Percentiles rank a stretch among this genome's conserved stretches.
Evolutionary conservation across 192 early-diverging fungal genomes (phyloP).

Genomic region (Coemansia sp.): DNA sequence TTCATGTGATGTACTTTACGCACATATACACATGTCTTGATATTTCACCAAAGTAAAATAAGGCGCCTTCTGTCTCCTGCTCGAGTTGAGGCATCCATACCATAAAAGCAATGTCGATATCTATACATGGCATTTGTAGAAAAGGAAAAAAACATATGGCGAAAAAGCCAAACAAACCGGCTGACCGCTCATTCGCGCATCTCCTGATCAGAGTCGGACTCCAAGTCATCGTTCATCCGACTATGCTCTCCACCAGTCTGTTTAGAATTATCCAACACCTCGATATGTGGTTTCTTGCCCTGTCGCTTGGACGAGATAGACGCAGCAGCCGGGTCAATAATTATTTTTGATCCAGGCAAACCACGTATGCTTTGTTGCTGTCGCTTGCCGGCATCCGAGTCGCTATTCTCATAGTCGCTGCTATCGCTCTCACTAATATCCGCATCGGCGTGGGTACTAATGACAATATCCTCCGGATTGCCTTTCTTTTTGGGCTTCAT

Average conservation of each 20-base stretch:
- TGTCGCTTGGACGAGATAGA: background rate
- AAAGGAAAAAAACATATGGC: background rate
- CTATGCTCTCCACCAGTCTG: background rate
- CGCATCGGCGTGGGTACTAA: constrained; percentile 9
- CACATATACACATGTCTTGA: background rate
- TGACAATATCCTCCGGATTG: constrained; percentile 18
- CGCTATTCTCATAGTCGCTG: constrained; percentile 8
- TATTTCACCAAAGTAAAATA: background rate
- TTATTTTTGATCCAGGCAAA: constrained; percentile 2
- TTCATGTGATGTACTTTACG: background rate
- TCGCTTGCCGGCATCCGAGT: background rate
- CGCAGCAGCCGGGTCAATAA: constrained; percentile 13
- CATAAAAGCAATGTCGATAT: background rate
- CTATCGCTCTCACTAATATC: constrained; percentile 1
- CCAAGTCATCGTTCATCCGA: constrained; percentile 6
- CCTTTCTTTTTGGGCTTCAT: constrained; percentile 42
- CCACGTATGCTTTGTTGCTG: background rate
- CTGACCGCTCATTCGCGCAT: background rate
- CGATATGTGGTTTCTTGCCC: constrained; percentile 11
- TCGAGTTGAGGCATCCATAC: too few species aligned
- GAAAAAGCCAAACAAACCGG: background rate
- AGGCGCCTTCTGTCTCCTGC: too few species aligned
- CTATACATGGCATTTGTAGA: constrained; percentile 1
- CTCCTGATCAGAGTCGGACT: constrained; percentile 1
- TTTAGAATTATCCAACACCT: constrained; percentile 5